These are phyloP conservation scores for Thalassia testudinum DNA, from an alignment of 116 monocot species.

Conservation along the genomic window DNA sequence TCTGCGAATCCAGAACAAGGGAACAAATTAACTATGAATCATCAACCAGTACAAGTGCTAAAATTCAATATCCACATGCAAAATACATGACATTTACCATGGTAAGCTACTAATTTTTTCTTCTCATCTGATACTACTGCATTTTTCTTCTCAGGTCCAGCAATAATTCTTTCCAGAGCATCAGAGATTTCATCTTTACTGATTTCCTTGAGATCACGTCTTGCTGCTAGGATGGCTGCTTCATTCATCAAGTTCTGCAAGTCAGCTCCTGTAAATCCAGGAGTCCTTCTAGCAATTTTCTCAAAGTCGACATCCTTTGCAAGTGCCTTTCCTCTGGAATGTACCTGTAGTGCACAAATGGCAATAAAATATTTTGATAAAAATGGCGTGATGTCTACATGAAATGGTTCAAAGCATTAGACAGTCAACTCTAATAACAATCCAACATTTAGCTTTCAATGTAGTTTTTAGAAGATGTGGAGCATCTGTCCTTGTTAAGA, in stretches of 20 bases:
- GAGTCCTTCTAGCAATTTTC: constrained; percentile 92
- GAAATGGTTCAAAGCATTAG: too few species aligned
- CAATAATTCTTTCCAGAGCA: constrained; percentile 94
- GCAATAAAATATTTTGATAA: too few species aligned
- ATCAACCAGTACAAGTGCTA: too few species aligned
- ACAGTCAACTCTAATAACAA: too few species aligned
- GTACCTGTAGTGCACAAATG: constrained; percentile 32
- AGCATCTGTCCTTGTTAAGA: too few species aligned
- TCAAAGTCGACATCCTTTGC: constrained; percentile 99
- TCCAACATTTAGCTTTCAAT: too few species aligned
- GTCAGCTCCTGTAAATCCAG: constrained; percentile 97
- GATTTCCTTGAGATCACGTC: constrained; percentile 96
- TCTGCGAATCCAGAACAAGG: constrained; percentile 26
- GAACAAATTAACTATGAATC: not conserved
- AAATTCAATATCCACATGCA: too few species aligned
- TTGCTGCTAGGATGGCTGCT: constrained; percentile 94
- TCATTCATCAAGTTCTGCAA: constrained; percentile 99
- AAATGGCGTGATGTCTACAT: too few species aligned
- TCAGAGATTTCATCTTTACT: constrained; percentile 99
- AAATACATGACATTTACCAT: constrained; percentile 32
- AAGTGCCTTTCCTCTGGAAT: constrained; percentile 94
- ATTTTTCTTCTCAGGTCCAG: constrained; percentile 99
- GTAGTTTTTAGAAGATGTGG: too few species aligned
- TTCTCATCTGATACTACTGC: constrained; percentile 98
- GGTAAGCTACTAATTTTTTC: constrained; percentile 94